Base-by-base conservation (phyloP, 2,329 filamentous ascomycete genomes). In the Niveomyces coronatus region DNA sequence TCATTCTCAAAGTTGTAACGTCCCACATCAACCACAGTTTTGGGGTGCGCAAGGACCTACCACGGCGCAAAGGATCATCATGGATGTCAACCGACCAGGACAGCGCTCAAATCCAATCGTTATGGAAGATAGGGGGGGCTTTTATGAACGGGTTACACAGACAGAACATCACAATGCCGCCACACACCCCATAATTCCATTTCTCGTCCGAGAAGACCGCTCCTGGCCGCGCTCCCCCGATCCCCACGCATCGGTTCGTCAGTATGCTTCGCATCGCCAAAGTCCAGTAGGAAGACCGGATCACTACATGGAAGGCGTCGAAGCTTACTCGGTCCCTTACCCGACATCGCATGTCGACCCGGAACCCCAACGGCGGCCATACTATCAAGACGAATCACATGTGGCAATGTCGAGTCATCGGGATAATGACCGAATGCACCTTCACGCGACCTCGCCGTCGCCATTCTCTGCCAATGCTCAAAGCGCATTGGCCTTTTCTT, bases 81-180 rank as follows among this genome's bases (percentile, higher is more conserved):
- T 57, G 37, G 53, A 59, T 42, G 49, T 49, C 35, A 45, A 50
- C 37, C 49, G 54, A 31, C 50, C 49, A 14, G 59, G 56, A 36
- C 50, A 47, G 17, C 50, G 51, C 27, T 48, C 48, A n/a, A 56
- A 53, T 16, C 55, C 55, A 14, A 51, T 62, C 32, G 37, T 61
- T 45, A 63, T 64, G 60, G 58, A 63, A 44, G 57, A 63, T 46
- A 53, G 58, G 20, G 58, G 57, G 39, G 56, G 57, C 13, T 61
- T 61, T 37, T 58, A 49, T 43, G 60, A 59, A 44, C 57, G 54
- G 40, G 49, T 61, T 24, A 43, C 47, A 40, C 45, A 23, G 37
- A 38, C 37, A 28, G 38, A 36, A n/a, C 19, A 43, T 16, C 35
- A 35, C 16, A 31, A 42, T 10, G 39, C 43, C n/a, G 40, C 46